A percentile compares a stretch with the other conserved stretches of the same genome.
These are phyloP conservation scores for Earliella scabrosa DNA, from an alignment of 1,284 basidiomycete species.

Conservation along the genomic window DNA sequence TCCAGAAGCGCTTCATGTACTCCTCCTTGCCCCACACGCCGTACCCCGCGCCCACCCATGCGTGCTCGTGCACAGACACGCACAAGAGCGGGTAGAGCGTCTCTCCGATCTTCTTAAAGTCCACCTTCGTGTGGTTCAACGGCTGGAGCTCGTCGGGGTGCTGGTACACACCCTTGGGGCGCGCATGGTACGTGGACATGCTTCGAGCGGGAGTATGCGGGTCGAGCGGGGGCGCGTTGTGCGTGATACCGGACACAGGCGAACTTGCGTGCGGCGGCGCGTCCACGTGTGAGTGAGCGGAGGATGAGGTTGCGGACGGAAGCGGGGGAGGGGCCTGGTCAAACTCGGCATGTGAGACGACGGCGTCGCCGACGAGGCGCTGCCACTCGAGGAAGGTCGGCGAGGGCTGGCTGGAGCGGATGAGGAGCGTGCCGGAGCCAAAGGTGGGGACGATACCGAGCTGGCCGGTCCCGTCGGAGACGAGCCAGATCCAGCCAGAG, in stretches of 20 bases:
- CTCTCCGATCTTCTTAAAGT: slow-evolving; percentile 45
- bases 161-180: not conserved
- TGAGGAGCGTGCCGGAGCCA: slow-evolving; percentile 88
- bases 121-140: slow-evolving; percentile 2
- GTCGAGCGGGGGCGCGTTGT: slow-evolving; percentile 24
- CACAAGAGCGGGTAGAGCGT: slow-evolving; percentile 82
- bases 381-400: slow-evolving; percentile 20
- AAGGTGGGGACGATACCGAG: slow-evolving; percentile 85
- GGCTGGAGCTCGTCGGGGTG: not conserved
- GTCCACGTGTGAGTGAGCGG: slow-evolving; percentile 1
- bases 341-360: slow-evolving; percentile 42
- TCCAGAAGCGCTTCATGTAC: slow-evolving; percentile 92
- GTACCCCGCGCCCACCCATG: slow-evolving; percentile 88
- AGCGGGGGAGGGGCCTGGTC: slow-evolving; percentile 7
- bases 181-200: slow-evolving; percentile 19
- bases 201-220: slow-evolving; percentile 34
- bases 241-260: slow-evolving; percentile 37
- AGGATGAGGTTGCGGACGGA: not conserved
- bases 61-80: slow-evolving; percentile 88
- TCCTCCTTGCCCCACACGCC: slow-evolving; percentile 95
- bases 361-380: slow-evolving; percentile 23
- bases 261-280: slow-evolving; percentile 29
- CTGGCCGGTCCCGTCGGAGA: slow-evolving; percentile 66
- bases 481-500: slow-evolving; percentile 90
- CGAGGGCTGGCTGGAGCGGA: slow-evolving; percentile 53